Evolutionary conservation across 2,329 filamentous ascomycete species (phyloP).

Genomic region (Zasmidium citrigriseum): DNA sequence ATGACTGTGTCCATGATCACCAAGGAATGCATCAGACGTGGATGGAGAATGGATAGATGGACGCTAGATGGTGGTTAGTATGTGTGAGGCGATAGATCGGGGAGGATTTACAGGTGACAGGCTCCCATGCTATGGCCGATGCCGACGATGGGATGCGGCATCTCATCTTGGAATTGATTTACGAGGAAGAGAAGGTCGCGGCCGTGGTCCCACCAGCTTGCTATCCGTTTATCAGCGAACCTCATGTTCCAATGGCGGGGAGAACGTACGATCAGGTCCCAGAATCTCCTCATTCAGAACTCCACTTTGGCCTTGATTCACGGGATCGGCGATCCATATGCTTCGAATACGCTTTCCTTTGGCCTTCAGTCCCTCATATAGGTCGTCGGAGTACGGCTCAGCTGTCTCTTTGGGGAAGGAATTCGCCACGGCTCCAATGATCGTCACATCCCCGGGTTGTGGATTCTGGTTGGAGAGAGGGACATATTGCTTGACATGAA

Average conservation of each 20-base stretch:
- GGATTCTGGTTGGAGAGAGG: conserved; percentile 59
- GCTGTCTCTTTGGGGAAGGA: conserved; percentile 76
- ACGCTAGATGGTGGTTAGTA: conserved; percentile 57
- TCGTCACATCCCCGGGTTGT: conserved; percentile 75
- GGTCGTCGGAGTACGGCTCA: conserved; percentile 57
- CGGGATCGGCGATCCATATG: conserved; percentile 89
- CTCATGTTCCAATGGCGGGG: too few species aligned
- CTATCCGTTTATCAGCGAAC: conserved; percentile 12
- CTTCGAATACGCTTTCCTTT: conserved; percentile 69
- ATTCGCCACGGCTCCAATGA: conserved; percentile 85
- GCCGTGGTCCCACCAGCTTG: conserved; percentile 72
- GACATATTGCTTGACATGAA: conserved; percentile 67
- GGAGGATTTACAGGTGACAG: conserved; percentile 5
- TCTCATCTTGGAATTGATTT: conserved; percentile 74
- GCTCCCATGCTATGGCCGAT: conserved; percentile 86
- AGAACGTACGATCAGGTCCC: conserved; percentile 72
- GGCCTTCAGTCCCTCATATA: conserved; percentile 71
- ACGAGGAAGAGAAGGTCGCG: conserved; percentile 80
- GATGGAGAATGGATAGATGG: conserved; percentile 72
- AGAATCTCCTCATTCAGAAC: conserved; percentile 72
- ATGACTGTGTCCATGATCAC: conserved; percentile 66
- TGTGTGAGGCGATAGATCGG: conserved; percentile 59
- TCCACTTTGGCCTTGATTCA: conserved; percentile 77
- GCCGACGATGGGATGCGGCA: conserved; percentile 77
- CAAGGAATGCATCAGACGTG: conserved; percentile 64